Conservation (phyloP, 331 rosid genomes). For the Telfairia occidentalis region DNA sequence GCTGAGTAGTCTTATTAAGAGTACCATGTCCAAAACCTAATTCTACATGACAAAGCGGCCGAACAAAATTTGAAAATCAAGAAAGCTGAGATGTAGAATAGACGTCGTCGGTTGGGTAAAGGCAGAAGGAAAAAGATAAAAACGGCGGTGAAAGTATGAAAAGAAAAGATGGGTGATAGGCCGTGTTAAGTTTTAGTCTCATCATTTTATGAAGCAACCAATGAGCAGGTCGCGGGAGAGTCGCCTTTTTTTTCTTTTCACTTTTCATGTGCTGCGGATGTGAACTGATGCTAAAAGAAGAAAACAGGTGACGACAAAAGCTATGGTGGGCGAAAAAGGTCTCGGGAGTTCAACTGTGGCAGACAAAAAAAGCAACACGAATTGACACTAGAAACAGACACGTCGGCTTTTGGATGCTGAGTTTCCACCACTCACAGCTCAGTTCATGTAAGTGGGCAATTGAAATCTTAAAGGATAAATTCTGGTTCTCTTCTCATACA, state of each 20-base stretch:
- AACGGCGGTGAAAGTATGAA: neutral
- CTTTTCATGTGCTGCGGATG: neutral
- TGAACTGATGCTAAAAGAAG: neutral
- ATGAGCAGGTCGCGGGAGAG: neutral
- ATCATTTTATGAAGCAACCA: neutral
- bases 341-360: slow-evolving; percentile 8
- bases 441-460: neutral
- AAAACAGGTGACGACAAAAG: slow-evolving; percentile 3
- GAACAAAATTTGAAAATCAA: neutral
- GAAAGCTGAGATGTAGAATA: neutral
- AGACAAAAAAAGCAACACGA: neutral
- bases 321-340: neutral
- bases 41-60: neutral
- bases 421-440: neutral
- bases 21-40: neutral
- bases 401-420: slow-evolving; percentile 13
- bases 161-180: neutral
- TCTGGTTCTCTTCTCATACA: neutral
- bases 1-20: neutral
- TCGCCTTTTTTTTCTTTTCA: neutral
- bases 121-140: neutral
- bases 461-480: neutral
- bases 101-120: neutral
- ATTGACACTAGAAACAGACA: slow-evolving; percentile 2
- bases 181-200: neutral